Evolutionary conservation across 805 yeast genomes (phyloP).

Genomic region (Clavispora phyllophila): DNA sequence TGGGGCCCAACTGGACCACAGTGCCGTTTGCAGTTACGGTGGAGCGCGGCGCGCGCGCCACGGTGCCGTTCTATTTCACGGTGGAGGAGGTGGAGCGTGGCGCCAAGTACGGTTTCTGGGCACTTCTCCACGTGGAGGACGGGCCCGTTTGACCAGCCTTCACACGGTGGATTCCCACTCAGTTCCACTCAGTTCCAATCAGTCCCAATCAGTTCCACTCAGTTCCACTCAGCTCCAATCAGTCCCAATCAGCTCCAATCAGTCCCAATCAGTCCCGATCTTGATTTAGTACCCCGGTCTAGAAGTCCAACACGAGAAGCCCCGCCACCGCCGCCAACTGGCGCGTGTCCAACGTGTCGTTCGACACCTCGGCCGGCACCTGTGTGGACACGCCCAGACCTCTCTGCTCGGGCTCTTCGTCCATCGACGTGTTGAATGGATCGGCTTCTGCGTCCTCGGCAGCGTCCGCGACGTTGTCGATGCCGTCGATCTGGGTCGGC

Average conservation of each 20-base stretch:
- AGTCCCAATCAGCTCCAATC: too few relatives aligned
- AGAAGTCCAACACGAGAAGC: constrained; percentile 30
- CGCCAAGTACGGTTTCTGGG: constrained; percentile 27
- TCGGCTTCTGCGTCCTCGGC: constrained; percentile 14
- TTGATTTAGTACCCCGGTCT: too few relatives aligned
- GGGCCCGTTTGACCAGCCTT: too few relatives aligned
- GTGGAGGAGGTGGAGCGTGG: constrained; percentile 18
- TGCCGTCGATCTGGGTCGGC: constrained; percentile 26
- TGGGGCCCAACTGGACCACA: constrained; percentile 31
- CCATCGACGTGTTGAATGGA: constrained; percentile 13
- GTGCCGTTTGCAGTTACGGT: constrained; percentile 23
- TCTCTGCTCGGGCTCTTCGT: constrained; percentile 7
- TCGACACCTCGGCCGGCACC: constrained; percentile 12
- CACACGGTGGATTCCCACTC: too few relatives aligned
- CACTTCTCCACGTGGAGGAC: constrained; percentile 4
- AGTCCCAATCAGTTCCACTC: too few relatives aligned
- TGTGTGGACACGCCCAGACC: constrained; percentile 14
- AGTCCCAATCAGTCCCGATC: too few relatives aligned
- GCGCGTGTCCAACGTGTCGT: constrained; percentile 44
- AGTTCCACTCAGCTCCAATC: too few relatives aligned
- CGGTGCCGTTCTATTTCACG: constrained; percentile 26
- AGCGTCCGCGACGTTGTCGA: constrained; percentile 21
- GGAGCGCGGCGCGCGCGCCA: background rate
- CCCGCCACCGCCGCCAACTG: constrained; percentile 56
- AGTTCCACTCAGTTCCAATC: too few relatives aligned